Conservation (phyloP, 2,329 filamentous ascomycete species). For the Colletotrichum truncatum region DNA sequence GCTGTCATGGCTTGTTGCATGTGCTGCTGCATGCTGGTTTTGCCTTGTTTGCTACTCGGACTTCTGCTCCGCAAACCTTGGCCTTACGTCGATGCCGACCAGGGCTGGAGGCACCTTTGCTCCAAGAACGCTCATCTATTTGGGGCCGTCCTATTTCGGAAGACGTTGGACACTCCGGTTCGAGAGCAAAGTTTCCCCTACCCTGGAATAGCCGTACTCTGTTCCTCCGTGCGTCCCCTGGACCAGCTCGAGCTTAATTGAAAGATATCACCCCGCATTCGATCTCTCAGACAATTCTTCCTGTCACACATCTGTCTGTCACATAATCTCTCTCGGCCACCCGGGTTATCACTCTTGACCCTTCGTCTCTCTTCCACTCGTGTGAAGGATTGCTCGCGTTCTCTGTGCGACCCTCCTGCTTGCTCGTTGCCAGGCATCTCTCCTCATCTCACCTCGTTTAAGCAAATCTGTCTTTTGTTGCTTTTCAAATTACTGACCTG, state of each 20-base stretch:
- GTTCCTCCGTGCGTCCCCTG: slow-evolving; percentile 13
- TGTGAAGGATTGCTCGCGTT: neutral
- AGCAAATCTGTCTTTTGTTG: neutral
- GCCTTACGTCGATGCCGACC: neutral
- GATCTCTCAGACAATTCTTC: slow-evolving; percentile 24
- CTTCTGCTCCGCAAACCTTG: neutral
- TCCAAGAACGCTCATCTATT: neutral
- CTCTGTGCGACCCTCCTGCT: neutral
- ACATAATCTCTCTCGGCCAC: slow-evolving; percentile 35
- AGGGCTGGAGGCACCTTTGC: neutral
- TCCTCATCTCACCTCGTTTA: neutral
- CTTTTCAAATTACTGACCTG: slow-evolving; percentile 6
- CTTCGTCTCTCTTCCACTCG: neutral
- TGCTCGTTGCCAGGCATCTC: neutral
- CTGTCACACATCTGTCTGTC: slow-evolving; percentile 35
- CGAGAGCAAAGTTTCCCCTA: slow-evolving; percentile 17
- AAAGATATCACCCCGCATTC: slow-evolving; percentile 19
- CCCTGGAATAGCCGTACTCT: neutral
- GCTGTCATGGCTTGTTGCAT: slow-evolving; percentile 8
- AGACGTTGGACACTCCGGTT: slow-evolving; percentile 12
- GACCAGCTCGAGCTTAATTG: slow-evolving; percentile 21
- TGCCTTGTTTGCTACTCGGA: slow-evolving; percentile 9
- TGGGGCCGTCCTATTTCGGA: neutral
- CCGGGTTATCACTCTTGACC: neutral
- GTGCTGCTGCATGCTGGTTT: neutral